Evolutionary conservation across 345 rosid species (phyloP).

Genomic region (Syzygium aromaticum): DNA sequence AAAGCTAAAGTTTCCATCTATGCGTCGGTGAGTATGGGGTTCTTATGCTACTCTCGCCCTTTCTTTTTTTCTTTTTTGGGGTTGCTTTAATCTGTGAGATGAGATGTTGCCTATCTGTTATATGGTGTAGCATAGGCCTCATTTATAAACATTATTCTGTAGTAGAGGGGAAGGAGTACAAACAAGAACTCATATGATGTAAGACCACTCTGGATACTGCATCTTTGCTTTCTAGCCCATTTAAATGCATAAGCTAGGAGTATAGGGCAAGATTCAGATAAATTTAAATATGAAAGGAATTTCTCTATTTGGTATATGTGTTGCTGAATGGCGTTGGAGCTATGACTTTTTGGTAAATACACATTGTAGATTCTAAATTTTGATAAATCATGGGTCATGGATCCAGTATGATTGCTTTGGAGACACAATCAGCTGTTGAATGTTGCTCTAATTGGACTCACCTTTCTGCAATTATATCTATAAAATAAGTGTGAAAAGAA

Average conservation of each 20-base stretch:
- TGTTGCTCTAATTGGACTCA: neutral
- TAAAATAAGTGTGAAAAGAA: neutral
- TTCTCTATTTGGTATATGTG: neutral
- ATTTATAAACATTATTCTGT: neutral
- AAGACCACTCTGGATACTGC: neutral
- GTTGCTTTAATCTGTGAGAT: neutral
- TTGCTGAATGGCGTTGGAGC: neutral
- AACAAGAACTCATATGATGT: neutral
- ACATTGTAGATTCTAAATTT: neutral
- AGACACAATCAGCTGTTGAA: neutral
- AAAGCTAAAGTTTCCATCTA: neutral
- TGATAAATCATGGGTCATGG: neutral
- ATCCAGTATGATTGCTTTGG: neutral
- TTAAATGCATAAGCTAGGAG: neutral
- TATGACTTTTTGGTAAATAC: neutral
- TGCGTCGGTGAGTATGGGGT: neutral
- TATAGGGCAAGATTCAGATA: neutral
- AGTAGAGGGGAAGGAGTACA: neutral
- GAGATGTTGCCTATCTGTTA: neutral
- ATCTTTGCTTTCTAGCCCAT: neutral
- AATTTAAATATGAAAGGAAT: neutral
- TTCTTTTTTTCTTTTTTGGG: neutral
- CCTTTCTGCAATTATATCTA: neutral
- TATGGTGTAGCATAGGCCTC: neutral
- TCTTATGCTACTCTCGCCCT: neutral